phyloP scores from a whole-genome alignment of 2,329 filamentous ascomycete species.

The Penicillium sumatraense region DNA sequence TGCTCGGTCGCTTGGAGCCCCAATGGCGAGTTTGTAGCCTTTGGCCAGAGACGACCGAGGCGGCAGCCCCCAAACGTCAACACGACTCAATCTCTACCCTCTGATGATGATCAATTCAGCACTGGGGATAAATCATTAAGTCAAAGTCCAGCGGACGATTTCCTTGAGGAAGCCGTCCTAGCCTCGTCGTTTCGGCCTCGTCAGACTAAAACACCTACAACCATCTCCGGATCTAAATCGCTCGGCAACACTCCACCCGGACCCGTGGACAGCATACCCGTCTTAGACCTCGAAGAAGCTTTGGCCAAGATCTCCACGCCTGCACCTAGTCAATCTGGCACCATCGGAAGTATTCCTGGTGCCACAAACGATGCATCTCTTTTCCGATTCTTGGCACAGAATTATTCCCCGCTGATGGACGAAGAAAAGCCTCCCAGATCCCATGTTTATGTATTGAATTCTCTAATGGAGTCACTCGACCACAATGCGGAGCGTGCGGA shows the following conservation, averaged over 20 bases:
- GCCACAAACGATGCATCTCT: constrained; percentile 45
- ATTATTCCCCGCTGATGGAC: constrained; percentile 47
- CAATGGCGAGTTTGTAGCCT: constrained; percentile 60
- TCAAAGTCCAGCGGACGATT: constrained; percentile 61
- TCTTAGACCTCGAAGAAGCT: constrained; percentile 57
- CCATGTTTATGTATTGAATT: constrained; percentile 33
- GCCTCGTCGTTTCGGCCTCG: constrained; percentile 53
- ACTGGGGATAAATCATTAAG: constrained; percentile 54
- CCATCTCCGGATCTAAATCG: constrained; percentile 57
- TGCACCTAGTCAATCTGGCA: constrained; percentile 52
- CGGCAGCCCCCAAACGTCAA: constrained; percentile 48
- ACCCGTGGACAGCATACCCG: constrained; percentile 49
- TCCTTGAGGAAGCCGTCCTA: constrained; percentile 60
- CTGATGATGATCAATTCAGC: constrained; percentile 47
- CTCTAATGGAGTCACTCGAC: constrained; percentile 51
- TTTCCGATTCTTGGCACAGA: constrained; percentile 49
- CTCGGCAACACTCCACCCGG: constrained; percentile 59
- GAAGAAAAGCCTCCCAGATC: constrained; percentile 26
- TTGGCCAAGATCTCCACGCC: constrained; percentile 48
- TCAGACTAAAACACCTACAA: constrained; percentile 49
- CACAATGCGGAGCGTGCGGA: constrained; percentile 61
- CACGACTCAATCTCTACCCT: constrained; percentile 45
- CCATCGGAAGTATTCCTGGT: constrained; percentile 55
- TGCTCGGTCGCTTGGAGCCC: constrained; percentile 63
- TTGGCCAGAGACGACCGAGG: constrained; percentile 56